These are phyloP conservation scores for Medicago arabica DNA, from an alignment of 306 rosid genomes.

Conservation along the genomic window DNA sequence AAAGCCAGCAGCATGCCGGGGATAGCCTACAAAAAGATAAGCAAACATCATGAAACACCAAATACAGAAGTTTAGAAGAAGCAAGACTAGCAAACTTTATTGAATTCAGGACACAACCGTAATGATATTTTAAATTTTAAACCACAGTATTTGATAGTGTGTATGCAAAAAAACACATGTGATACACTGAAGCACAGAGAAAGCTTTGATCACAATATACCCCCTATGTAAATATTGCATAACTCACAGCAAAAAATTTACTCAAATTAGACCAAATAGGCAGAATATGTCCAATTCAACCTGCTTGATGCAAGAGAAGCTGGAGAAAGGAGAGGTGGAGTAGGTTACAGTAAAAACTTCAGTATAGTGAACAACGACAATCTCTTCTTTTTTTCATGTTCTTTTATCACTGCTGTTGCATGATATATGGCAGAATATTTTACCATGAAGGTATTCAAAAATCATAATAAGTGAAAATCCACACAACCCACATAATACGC, in stretches of 20 bases:
- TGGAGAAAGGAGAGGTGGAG: background rate
- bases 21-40: conserved; percentile 70
- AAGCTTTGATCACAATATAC: conserved; percentile 8
- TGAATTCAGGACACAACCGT: background rate
- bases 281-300: background rate
- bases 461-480: conserved; percentile 15
- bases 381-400: background rate
- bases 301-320: background rate
- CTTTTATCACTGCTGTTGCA: conserved; percentile 17
- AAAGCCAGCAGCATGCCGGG: conserved; percentile 96
- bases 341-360: conserved; percentile 17
- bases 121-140: background rate
- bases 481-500: conserved; percentile 15
- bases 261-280: conserved; percentile 16
- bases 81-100: background rate
- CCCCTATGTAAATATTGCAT: conserved; percentile 17
- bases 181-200: conserved; percentile 2
- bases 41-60: conserved; percentile 15
- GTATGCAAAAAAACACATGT: background rate
- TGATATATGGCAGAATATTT: conserved; percentile 12
- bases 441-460: conserved; percentile 6
- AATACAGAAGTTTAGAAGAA: conserved; percentile 11
- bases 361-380: background rate
- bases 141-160: background rate
- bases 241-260: conserved; percentile 11